Percentiles rank a stretch among this genome's conserved stretches.
Evolutionary conservation across 768 basidiomycete genomes (phyloP).

Genomic region (Pleurotus sapidus): DNA sequence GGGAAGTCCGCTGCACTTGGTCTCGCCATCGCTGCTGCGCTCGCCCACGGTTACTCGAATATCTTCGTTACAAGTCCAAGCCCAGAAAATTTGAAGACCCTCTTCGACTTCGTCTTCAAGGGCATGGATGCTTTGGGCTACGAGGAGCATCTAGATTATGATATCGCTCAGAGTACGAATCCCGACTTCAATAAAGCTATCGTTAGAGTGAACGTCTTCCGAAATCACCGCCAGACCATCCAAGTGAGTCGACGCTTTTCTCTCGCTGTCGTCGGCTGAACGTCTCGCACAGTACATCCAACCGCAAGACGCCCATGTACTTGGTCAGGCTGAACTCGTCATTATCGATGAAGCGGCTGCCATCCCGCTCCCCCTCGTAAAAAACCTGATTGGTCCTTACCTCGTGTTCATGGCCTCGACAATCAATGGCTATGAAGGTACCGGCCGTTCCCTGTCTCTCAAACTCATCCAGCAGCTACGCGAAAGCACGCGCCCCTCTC

Average conservation of each 20-base stretch:
- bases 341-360: conserved; percentile 99
- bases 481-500: conserved; percentile 80
- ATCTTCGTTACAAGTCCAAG: conserved; percentile 98
- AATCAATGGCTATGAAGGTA: conserved; percentile 99
- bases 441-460: conserved; percentile 95
- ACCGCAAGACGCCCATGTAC: conserved; percentile 96
- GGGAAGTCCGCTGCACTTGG: conserved; percentile 98
- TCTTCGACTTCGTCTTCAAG: conserved; percentile 99
- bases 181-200: conserved; percentile 94
- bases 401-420: conserved; percentile 99
- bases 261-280: not conserved
- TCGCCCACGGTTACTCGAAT: conserved; percentile 94
- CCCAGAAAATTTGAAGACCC: conserved; percentile 94
- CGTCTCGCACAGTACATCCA: conserved; percentile 79
- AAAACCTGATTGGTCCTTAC: conserved; percentile 92
- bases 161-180: conserved; percentile 93
- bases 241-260: conserved; percentile 56
- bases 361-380: conserved; percentile 93
- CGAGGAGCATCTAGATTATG: conserved; percentile 97
- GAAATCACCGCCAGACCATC: conserved; percentile 92
- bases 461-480: conserved; percentile 97
- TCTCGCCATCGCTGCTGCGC: conserved; percentile 87
- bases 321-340: conserved; percentile 96
- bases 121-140: conserved; percentile 93
- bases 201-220: conserved; percentile 92